Conservation (phyloP, 768 basidiomycete species). For the Suillus subluteus region DNA sequence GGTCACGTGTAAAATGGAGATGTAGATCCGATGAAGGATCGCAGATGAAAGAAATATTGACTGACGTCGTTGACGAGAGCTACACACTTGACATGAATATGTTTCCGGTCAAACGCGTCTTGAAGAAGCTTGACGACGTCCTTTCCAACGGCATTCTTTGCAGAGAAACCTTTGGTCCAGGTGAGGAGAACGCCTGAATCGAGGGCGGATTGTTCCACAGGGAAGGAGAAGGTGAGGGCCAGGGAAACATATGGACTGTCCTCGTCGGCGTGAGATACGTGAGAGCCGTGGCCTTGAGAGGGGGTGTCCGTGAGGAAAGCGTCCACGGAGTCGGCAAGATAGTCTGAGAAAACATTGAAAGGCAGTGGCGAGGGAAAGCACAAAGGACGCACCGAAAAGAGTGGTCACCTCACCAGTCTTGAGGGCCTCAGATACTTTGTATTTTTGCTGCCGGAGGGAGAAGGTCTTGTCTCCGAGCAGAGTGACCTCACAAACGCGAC, state of each 20-base stretch:
- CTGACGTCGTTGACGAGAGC: slow-evolving; percentile 94
- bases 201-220: slow-evolving; percentile 95
- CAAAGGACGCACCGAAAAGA: slow-evolving; percentile 70
- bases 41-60: slow-evolving; percentile 11
- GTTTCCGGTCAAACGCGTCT: slow-evolving; percentile 89
- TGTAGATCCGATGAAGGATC: slow-evolving; percentile 1
- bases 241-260: slow-evolving; percentile 61
- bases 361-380: slow-evolving; percentile 9
- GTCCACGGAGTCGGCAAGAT: slow-evolving; percentile 96
- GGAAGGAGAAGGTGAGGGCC: slow-evolving; percentile 96
- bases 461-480: slow-evolving; percentile 92
- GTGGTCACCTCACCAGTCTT: slow-evolving; percentile 90
- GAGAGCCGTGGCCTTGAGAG: slow-evolving; percentile 21
- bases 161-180: slow-evolving; percentile 96
- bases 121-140: slow-evolving; percentile 91
- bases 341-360: slow-evolving; percentile 59
- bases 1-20: slow-evolving; percentile 14
- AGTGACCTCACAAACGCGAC: slow-evolving; percentile 93
- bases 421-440: slow-evolving; percentile 90
- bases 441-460: slow-evolving; percentile 91
- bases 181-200: slow-evolving; percentile 89
- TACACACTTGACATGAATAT: slow-evolving; percentile 88
- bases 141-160: slow-evolving; percentile 85
- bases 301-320: slow-evolving; percentile 77
- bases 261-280: slow-evolving; percentile 20